Evolutionary conservation across 371 early-diverging fungal species (phyloP).

Genomic region (Mucor saturninus): DNA sequence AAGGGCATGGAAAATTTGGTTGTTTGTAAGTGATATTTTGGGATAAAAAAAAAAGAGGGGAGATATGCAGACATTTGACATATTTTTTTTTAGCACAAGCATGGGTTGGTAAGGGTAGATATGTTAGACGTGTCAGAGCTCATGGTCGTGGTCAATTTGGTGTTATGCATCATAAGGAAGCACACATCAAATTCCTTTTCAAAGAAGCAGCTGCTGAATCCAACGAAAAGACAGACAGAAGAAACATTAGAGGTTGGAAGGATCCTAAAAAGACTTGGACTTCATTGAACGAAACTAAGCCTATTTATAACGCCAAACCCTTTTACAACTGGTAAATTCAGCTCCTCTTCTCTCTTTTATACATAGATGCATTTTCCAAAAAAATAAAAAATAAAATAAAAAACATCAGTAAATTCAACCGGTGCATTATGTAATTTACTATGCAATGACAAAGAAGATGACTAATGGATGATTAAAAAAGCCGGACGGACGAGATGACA

Average conservation of each 20-base stretch:
- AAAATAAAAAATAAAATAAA: not conserved
- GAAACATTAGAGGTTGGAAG: conserved; percentile 68
- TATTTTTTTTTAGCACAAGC: conserved; percentile 58
- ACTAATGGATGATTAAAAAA: too few relatives aligned
- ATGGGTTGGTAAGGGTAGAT: conserved; percentile 91
- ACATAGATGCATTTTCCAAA: not conserved
- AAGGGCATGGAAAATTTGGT: conserved; percentile 69
- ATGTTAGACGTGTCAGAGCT: conserved; percentile 65
- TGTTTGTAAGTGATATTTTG: conserved; percentile 34
- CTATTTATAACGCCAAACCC: conserved; percentile 77
- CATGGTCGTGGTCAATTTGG: conserved; percentile 89
- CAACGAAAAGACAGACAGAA: conserved; percentile 36
- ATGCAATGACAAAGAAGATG: too few relatives aligned
- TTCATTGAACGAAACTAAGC: conserved; percentile 72
- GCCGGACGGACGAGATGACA: too few relatives aligned
- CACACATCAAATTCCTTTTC: conserved; percentile 85
- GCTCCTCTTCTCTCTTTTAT: not conserved
- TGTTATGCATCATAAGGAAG: conserved; percentile 74
- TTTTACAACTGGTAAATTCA: conserved; percentile 79
- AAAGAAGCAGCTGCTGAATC: conserved; percentile 54
- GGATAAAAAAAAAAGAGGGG: not conserved
- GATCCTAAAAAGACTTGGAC: conserved; percentile 74
- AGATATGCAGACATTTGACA: not conserved
- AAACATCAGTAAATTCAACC: not conserved
- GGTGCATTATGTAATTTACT: not conserved